These are phyloP conservation scores for Coemansia sp. DNA, from an alignment of 192 early-diverging fungal species.

Conservation along the genomic window DNA sequence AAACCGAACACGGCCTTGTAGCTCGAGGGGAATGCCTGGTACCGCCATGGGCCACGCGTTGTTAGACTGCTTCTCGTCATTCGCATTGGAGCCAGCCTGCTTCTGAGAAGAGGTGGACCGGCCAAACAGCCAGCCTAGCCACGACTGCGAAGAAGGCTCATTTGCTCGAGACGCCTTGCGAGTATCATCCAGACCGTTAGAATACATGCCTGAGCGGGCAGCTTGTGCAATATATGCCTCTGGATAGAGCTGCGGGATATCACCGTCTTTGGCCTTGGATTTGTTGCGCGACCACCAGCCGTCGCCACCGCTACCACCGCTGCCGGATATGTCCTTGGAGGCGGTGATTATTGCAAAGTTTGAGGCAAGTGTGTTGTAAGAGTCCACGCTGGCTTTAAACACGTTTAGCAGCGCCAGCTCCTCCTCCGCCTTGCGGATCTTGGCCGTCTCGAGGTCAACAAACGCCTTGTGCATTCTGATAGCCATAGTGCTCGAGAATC, in stretches of 20 bases:
- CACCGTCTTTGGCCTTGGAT: background rate
- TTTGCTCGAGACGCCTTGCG: background rate
- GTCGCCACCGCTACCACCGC: conserved; percentile 1
- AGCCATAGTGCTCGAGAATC: conserved; percentile 82
- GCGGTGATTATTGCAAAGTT: conserved; percentile 43
- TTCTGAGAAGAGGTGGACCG: conserved; percentile 19
- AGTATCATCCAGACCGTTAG: background rate
- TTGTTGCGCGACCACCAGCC: conserved; percentile 3
- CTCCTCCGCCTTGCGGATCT: conserved; percentile 67
- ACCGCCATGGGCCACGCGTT: conserved; percentile 19
- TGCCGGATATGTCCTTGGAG: conserved; percentile 11
- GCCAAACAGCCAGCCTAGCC: conserved; percentile 59
- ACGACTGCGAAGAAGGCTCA: conserved; percentile 20
- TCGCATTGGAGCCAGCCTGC: background rate
- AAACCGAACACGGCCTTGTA: conserved; percentile 63
- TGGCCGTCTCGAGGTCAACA: conserved; percentile 60
- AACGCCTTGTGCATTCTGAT: conserved; percentile 65
- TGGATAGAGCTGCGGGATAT: conserved; percentile 1
- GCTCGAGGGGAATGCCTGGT: conserved; percentile 61
- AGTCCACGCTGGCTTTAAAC: conserved; percentile 38
- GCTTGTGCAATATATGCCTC: conserved; percentile 55
- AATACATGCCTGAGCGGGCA: conserved; percentile 29
- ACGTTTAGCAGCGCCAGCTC: conserved; percentile 61
- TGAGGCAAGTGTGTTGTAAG: conserved; percentile 34
- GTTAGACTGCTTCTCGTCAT: background rate